Conservation (phyloP, 2,329 filamentous ascomycete genomes). For the Zasmidium citrigriseum region DNA sequence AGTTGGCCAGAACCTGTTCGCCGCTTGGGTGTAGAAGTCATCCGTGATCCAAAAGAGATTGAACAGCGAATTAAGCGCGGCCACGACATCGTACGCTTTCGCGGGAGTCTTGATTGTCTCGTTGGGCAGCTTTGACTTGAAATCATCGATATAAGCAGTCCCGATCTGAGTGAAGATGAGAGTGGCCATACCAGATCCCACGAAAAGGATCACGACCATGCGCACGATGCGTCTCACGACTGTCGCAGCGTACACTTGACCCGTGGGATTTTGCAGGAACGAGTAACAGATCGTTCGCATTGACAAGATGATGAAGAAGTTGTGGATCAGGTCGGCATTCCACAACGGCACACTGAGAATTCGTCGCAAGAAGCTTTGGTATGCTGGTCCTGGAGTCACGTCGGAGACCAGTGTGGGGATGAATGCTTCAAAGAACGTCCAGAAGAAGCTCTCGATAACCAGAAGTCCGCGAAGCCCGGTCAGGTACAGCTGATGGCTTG, state of each 20-base stretch:
- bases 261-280: constrained; percentile 41
- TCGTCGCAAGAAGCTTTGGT: constrained; percentile 46
- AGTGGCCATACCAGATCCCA: constrained; percentile 43
- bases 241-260: constrained; percentile 40
- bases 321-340: constrained; percentile 49
- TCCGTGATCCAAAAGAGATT: constrained; percentile 49
- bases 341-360: constrained; percentile 48
- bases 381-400: constrained; percentile 40
- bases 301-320: constrained; percentile 49
- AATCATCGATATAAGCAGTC: constrained; percentile 39
- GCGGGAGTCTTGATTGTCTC: constrained; percentile 34
- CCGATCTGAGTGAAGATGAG: constrained; percentile 38
- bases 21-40: constrained; percentile 41
- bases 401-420: constrained; percentile 44
- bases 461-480: constrained; percentile 48
- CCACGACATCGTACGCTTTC: constrained; percentile 40
- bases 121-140: constrained; percentile 41
- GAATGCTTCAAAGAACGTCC: constrained; percentile 49
- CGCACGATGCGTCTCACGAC: constrained; percentile 46
- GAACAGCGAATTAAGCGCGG: constrained; percentile 50
- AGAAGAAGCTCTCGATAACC: constrained; percentile 46
- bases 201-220: constrained; percentile 44
- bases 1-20: constrained; percentile 45
- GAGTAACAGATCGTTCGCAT: constrained; percentile 46
- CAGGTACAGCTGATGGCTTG: constrained; percentile 35